Evolutionary conservation across 495 filamentous ascomycete genomes (phyloP).

Genomic region (Pseudevernia furfuracea): DNA sequence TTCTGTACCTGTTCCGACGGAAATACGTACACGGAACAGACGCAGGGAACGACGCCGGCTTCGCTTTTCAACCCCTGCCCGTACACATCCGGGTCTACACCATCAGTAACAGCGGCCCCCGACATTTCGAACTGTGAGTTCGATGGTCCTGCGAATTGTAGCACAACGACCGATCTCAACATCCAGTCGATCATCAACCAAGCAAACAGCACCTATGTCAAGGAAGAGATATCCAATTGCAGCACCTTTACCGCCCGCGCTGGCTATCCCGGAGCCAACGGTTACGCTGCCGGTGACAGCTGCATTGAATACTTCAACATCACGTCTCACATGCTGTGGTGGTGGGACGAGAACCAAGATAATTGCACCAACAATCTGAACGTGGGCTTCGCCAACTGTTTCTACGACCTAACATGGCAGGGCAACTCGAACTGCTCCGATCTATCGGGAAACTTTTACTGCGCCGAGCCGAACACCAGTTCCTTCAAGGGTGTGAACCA

Average conservation of each 20-base stretch:
- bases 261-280: background rate
- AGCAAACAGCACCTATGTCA: background rate
- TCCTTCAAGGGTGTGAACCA: background rate
- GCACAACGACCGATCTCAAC: background rate
- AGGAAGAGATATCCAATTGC: background rate
- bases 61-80: slow-evolving; percentile 4
- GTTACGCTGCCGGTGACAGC: background rate
- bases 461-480: background rate
- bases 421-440: slow-evolving; percentile 5
- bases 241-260: background rate
- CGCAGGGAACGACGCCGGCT: background rate
- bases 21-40: background rate
- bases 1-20: slow-evolving; percentile 2
- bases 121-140: background rate
- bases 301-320: slow-evolving; percentile 3
- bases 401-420: slow-evolving; percentile 1
- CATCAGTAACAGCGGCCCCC: background rate
- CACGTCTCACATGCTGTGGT: background rate
- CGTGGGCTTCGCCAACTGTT: slow-evolving; percentile 14
- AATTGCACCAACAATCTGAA: background rate
- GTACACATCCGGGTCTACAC: background rate
- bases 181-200: background rate
- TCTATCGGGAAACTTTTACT: slow-evolving; percentile 3
- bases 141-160: background rate
- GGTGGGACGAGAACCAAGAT: slow-evolving; percentile 3